phyloP scores from a whole-genome alignment of 345 rosid genomes.

The Eutrema yunnanense region DNA sequence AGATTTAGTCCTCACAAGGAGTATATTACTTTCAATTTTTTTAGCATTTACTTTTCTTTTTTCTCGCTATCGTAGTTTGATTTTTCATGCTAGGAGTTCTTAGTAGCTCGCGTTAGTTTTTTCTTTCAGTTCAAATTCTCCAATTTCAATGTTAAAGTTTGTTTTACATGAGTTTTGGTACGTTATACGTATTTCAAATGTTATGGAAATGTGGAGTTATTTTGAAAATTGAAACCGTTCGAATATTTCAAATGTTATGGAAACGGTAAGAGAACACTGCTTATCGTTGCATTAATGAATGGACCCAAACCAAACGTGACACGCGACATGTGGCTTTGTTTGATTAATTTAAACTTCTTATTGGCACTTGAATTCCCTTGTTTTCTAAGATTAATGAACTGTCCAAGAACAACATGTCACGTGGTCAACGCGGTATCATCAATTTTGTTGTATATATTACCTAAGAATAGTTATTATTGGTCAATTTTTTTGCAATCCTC shows the following conservation, averaged over 20 bases:
- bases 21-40: slow-evolving; percentile 23
- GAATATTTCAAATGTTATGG: too few relatives aligned
- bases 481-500: too few relatives aligned
- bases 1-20: slow-evolving; percentile 6
- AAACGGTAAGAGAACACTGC: too few relatives aligned
- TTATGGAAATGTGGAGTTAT: neutral
- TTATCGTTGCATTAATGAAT: slow-evolving; percentile 10
- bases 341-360: neutral
- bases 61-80: neutral
- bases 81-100: slow-evolving; percentile 19
- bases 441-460: too few relatives aligned
- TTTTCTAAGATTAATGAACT: too few relatives aligned
- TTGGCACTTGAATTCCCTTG: too few relatives aligned
- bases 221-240: slow-evolving; percentile 5
- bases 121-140: neutral
- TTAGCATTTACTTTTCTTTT: slow-evolving; percentile 13
- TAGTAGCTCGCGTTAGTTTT: neutral
- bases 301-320: slow-evolving; percentile 3
- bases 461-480: too few relatives aligned
- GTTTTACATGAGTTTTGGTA: neutral
- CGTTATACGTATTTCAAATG: neutral
- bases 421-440: too few relatives aligned
- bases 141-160: neutral
- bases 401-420: too few relatives aligned
- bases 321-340: slow-evolving; percentile 8